Conservation (phyloP, 202 grass and related monocot species). For the Carex arenaria region DNA sequence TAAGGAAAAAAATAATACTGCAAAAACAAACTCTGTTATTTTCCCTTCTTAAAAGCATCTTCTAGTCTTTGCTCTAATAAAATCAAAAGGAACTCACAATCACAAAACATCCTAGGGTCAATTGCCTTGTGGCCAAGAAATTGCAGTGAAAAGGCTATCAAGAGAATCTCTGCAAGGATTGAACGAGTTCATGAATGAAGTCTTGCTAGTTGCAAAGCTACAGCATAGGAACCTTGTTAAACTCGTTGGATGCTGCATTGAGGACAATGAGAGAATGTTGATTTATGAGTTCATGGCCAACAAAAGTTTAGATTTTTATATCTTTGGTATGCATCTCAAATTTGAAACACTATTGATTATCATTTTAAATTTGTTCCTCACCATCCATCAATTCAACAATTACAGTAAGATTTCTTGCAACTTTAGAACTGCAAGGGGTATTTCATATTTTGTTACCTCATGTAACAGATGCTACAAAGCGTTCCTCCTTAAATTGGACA, state of each 20-base stretch:
- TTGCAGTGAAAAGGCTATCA: slow-evolving; percentile 55
- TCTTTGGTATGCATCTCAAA: slow-evolving; percentile 40
- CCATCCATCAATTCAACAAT: not conserved
- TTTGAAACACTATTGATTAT: not conserved
- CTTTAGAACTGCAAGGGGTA: not conserved
- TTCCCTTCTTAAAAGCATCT: not conserved
- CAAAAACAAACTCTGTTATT: not conserved
- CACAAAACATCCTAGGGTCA: slow-evolving; percentile 19
- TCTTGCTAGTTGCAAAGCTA: slow-evolving; percentile 53
- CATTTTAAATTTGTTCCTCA: not conserved
- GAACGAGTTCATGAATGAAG: slow-evolving; percentile 63
- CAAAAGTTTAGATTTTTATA: slow-evolving; percentile 65
- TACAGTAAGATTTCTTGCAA: not conserved
- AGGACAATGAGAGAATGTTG: slow-evolving; percentile 52
- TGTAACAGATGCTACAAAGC: slow-evolving; percentile 26
- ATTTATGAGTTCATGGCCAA: slow-evolving; percentile 62
- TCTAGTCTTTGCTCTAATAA: not conserved
- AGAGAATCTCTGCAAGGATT: slow-evolving; percentile 50
- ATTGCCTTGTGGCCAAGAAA: slow-evolving; percentile 31
- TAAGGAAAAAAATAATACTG: not conserved
- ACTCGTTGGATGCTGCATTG: slow-evolving; percentile 58
- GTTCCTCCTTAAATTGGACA: slow-evolving; percentile 33
- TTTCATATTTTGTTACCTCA: not conserved
- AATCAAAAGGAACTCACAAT: not conserved
- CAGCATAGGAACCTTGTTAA: slow-evolving; percentile 70